Conservation (phyloP, 495 filamentous ascomycete genomes). For the Friedmanniomyces endolithicus region DNA sequence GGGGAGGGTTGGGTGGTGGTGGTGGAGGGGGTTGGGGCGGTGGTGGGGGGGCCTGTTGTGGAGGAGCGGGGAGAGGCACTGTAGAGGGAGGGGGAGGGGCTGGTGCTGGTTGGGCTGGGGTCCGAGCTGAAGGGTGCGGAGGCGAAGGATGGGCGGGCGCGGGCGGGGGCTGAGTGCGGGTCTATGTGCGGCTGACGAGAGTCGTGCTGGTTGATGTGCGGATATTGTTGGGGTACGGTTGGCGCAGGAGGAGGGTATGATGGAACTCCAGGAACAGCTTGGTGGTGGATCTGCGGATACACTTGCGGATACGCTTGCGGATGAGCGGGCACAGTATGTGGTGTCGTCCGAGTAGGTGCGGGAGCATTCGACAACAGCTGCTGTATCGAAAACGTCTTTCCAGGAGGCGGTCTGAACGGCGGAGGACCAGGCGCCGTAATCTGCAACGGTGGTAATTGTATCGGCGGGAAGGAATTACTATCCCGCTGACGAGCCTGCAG, state of each 20-base stretch:
- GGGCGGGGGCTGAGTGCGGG: neutral
- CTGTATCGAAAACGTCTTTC: neutral
- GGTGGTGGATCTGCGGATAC: neutral
- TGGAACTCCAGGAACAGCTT: neutral
- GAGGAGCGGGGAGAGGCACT: constrained; percentile 3
- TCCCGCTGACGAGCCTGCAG: neutral
- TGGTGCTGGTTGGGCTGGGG: neutral
- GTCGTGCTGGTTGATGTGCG: neutral
- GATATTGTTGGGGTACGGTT: neutral
- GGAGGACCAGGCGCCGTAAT: neutral
- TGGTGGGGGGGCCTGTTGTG: neutral
- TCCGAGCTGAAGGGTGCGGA: neutral
- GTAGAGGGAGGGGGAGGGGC: neutral
- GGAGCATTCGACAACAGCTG: neutral
- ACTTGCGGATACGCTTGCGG: no score
- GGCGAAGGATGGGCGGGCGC: neutral
- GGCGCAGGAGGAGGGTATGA: neutral
- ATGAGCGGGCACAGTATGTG: neutral
- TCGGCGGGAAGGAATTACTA: neutral
- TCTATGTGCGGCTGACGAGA: neutral
- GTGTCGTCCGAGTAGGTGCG: neutral
- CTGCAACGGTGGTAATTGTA: neutral
- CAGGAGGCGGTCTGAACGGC: neutral
- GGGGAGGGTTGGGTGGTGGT: constrained; percentile 1
- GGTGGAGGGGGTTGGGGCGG: neutral